A percentile compares a stretch with the other conserved stretches of the same genome.
These are phyloP conservation scores for Aspergillus melleus DNA, from an alignment of 2,329 filamentous ascomycete species.

Conservation along the genomic window DNA sequence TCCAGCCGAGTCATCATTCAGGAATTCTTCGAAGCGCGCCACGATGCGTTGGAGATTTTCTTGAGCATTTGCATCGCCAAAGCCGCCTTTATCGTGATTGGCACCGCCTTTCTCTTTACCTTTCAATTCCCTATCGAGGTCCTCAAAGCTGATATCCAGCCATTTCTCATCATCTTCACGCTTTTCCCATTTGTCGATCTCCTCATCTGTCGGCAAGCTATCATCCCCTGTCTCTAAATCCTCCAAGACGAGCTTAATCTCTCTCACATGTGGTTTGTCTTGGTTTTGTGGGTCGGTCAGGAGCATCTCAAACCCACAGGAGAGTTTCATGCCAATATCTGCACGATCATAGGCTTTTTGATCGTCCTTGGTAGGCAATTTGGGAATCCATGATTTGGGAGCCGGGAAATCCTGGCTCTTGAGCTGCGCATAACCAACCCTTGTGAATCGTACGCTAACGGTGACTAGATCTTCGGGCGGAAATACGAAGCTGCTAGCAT, in stretches of 20 bases:
- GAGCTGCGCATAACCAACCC: conserved; percentile 85
- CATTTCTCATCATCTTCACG: conserved; percentile 83
- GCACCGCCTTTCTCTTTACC: conserved; percentile 45
- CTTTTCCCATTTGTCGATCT: conserved; percentile 70
- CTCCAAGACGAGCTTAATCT: conserved; percentile 73
- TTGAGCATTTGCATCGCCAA: conserved; percentile 48
- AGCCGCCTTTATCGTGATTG: conserved; percentile 30
- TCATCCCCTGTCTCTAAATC: conserved; percentile 74
- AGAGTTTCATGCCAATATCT: conserved; percentile 83
- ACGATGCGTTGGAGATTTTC: conserved; percentile 83
- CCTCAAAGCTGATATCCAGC: conserved; percentile 87
- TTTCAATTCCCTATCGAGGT: conserved; percentile 79
- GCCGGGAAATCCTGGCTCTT: conserved; percentile 77
- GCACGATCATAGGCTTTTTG: conserved; percentile 50
- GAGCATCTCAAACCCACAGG: conserved; percentile 89
- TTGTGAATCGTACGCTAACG: conserved; percentile 78
- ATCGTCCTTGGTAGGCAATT: conserved; percentile 40
- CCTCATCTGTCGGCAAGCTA: conserved; percentile 66
- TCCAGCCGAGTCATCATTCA: conserved; percentile 82
- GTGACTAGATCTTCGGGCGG: conserved; percentile 76
- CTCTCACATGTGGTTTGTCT: conserved; percentile 68
- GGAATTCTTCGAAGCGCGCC: conserved; percentile 85
- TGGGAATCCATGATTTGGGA: conserved; percentile 57
- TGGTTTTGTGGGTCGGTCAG: conserved; percentile 65
- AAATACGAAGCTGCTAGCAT: conserved; percentile 61